These are phyloP conservation scores for Stagonosporopsis chrysanthemi DNA, from an alignment of 2,329 filamentous ascomycete genomes.

Conservation along the genomic window DNA sequence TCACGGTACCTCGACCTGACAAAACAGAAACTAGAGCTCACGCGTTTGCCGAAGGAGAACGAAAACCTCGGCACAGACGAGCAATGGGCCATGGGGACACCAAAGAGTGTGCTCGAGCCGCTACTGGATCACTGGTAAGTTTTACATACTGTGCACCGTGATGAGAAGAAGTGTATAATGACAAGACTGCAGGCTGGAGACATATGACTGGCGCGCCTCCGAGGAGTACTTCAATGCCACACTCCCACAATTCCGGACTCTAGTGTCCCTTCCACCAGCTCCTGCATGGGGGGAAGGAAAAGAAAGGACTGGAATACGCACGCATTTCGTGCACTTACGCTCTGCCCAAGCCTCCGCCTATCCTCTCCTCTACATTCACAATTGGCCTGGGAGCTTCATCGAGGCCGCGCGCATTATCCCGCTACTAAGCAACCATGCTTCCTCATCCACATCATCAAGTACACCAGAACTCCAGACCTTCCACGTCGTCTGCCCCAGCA, in stretches of 20 bases:
- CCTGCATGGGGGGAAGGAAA: fast-evolving
- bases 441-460: background rate
- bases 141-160: no score
- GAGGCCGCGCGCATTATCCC: conserved; percentile 65
- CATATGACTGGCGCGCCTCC: conserved; percentile 69
- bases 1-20: conserved; percentile 73
- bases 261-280: conserved; percentile 50
- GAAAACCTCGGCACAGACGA: background rate
- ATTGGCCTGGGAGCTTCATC: conserved; percentile 71
- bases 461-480: conserved; percentile 56
- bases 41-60: conserved; percentile 10
- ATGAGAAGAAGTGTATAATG: background rate
- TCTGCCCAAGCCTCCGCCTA: conserved; percentile 64
- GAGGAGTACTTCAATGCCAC: conserved; percentile 65
- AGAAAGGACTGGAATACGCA: conserved; percentile 52
- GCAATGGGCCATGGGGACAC: conserved; percentile 61
- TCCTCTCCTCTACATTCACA: conserved; percentile 70
- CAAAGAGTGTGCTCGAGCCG: conserved; percentile 68
- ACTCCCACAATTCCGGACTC: conserved; percentile 71
- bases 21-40: conserved; percentile 65
- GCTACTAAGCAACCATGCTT: conserved; percentile 60
- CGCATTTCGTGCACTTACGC: conserved; percentile 71
- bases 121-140: conserved; percentile 69
- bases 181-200: conserved; percentile 61
- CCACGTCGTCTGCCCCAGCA: conserved; percentile 70